Base-by-base conservation (phyloP, 2,329 filamentous ascomycete genomes). In the Cucurbitaria berberidis region DNA sequence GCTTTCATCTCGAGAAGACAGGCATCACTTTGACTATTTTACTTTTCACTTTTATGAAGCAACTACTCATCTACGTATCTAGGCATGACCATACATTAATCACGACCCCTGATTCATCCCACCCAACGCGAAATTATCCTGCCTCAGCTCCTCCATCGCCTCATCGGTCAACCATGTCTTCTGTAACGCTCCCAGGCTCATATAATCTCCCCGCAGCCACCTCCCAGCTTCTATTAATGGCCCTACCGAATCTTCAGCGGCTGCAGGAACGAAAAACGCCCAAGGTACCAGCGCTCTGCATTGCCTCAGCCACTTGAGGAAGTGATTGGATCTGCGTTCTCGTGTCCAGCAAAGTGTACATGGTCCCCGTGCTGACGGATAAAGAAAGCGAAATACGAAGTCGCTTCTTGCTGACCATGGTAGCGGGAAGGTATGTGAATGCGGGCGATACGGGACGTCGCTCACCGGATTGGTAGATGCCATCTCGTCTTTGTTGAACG, bases 371-470 rank as follows among this genome's bases (percentile, higher is more conserved):
- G 36, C 11, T 24, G 29, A 30, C n/a, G 27, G 46, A 43, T 41
- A 48, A 42, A 38, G 22, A 57, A 57, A 32, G 51, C 51, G 48
- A 57, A 29, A 36, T 54, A 45, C 45, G 47, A 54, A 38, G 24
- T 51, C 48, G 43, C 44, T 40, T 51, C 45, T 19, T 21, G 19
- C 24, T 50, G 38, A 19, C 29, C 9, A 21, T 16, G 13, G 39
- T 19, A 32, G 27, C 19, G 26, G 18, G 3, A 30, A 24, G 13
- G 19, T 48, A 38, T 19, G 34, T 7, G 5, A 27, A 13, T 16
- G 30, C 3, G 21, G 39, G 21, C 39, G 39, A 41, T 41, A 41
- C 22, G 39, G 39, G 39, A 27, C 39, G 15, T 41, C 39, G 39
- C 39, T 5, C 13, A 5, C 22, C 39, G 21, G 39, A 41, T 41